phyloP scores from a whole-genome alignment of 352 stramenopile species.

The Phytophthora pseudosyringae region DNA sequence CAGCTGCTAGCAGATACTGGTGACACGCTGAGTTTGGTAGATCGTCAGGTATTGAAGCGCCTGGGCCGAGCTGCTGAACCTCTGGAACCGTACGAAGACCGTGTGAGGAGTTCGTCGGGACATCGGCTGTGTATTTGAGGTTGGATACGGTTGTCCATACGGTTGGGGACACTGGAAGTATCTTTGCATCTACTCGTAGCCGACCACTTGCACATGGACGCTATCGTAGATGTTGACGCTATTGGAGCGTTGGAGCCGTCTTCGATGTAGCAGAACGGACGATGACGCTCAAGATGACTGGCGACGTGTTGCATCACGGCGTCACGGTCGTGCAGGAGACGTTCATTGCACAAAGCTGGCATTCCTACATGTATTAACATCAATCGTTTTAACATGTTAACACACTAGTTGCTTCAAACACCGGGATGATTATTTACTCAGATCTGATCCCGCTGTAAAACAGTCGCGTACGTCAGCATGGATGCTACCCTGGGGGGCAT shows the following conservation, averaged over 20 bases:
- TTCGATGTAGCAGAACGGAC: constrained; percentile 9
- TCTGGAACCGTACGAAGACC: neutral
- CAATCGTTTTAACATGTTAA: too few relatives aligned
- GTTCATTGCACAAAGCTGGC: too few relatives aligned
- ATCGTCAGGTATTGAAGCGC: neutral
- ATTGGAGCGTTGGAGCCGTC: constrained; percentile 6
- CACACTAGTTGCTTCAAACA: too few relatives aligned
- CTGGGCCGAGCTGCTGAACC: neutral
- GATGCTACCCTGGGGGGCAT: constrained; percentile 23
- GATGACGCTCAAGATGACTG: constrained; percentile 2
- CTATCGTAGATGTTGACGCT: constrained; percentile 6
- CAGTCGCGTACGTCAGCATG: constrained; percentile 17
- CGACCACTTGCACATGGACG: constrained; percentile 4
- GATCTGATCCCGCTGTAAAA: neutral
- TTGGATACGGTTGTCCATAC: neutral
- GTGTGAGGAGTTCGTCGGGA: constrained; percentile 1
- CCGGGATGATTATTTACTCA: too few relatives aligned
- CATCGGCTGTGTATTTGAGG: constrained; percentile 1
- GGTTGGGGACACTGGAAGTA: neutral
- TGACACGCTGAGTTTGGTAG: constrained; percentile 2
- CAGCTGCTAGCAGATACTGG: neutral
- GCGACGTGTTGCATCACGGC: neutral
- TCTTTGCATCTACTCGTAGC: neutral
- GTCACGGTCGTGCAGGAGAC: constrained; percentile 2
- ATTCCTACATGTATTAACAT: too few relatives aligned